Evolutionary conservation across 805 yeast species (phyloP).

Genomic region (Brettanomyces naardenensis): DNA sequence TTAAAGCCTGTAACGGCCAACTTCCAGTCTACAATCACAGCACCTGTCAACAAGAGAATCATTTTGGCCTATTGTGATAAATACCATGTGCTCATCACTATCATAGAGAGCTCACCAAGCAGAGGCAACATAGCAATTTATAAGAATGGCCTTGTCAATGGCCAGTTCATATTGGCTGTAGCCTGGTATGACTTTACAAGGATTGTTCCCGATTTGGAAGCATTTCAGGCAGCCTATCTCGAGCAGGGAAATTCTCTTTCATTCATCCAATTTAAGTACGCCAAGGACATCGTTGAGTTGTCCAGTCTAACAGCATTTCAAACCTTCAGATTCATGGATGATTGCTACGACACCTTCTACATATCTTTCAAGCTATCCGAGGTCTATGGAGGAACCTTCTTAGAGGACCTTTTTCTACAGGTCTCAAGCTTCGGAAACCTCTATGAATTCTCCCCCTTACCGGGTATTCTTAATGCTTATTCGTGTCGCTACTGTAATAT

Average conservation of each 20-base stretch:
- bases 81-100: neutral
- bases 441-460: conserved; percentile 6
- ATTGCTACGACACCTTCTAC: conserved; percentile 16
- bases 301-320: conserved; percentile 1
- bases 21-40: neutral
- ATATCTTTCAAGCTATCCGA: conserved; percentile 6
- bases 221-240: conserved; percentile 4
- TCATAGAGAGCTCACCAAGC: neutral
- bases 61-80: neutral
- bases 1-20: no score
- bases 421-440: conserved; percentile 19
- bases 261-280: neutral
- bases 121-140: neutral
- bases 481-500: conserved; percentile 28
- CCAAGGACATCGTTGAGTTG: conserved; percentile 4
- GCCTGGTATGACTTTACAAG: conserved; percentile 25
- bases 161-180: conserved; percentile 9
- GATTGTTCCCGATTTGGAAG: conserved; percentile 11
- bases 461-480: conserved; percentile 10
- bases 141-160: neutral
- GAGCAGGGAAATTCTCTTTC: neutral
- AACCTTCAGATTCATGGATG: conserved; percentile 18
- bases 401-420: conserved; percentile 12
- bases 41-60: neutral
- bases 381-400: conserved; percentile 6